Base-by-base conservation (phyloP, 2,329 filamentous ascomycete species). In the Sporothrix curviconia region DNA sequence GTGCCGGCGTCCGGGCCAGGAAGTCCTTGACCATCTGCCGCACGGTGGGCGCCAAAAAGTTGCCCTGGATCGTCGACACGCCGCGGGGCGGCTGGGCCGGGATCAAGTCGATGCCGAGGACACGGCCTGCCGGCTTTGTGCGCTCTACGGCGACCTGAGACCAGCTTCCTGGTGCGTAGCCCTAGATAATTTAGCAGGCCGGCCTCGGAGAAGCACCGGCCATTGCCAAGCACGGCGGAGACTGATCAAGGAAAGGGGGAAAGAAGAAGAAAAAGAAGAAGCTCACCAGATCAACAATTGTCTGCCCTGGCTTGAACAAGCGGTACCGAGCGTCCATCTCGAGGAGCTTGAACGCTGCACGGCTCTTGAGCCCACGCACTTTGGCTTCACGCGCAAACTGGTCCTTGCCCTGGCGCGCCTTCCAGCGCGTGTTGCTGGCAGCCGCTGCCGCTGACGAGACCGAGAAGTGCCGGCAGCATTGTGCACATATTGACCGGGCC, bases 21-120 rank as follows among this genome's bases (percentile, higher is more conserved):
- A 92, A 94, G 5, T 83, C 78, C 69, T 87, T 86, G 39, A 96
- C 85, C 70, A 92, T 82, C 22, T 77, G 79, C 70, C 88, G 88
- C n/a, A 96, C 85, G 2, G 74, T 72, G 0, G 83, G 79, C 6
- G 85, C 87, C 40, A 97, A 76, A 64, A 99, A 97, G 69, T 99
- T 89, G 49, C 95, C 94, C 72, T 99, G 94, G 58, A 99, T 91
- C 2, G 90, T 90, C 28, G 89, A 92, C n/a, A 95, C 91, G 22
- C 94, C 94, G 66, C 82, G 84, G 0, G 94, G 94, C 5, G 95
- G 92, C 69, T 92, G 87, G 0, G 91, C 90, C 4, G 94, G 94
- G 63, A 99, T 90, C 53, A 99, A 81, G 70, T 99, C 94, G 66
- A 99, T 92, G 11, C 94, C 95, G 28, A 99, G 77, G 12, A 99